Evolutionary conservation across 2,329 filamentous ascomycete species (phyloP).

Genomic region (Scedosporium minutisporum): DNA sequence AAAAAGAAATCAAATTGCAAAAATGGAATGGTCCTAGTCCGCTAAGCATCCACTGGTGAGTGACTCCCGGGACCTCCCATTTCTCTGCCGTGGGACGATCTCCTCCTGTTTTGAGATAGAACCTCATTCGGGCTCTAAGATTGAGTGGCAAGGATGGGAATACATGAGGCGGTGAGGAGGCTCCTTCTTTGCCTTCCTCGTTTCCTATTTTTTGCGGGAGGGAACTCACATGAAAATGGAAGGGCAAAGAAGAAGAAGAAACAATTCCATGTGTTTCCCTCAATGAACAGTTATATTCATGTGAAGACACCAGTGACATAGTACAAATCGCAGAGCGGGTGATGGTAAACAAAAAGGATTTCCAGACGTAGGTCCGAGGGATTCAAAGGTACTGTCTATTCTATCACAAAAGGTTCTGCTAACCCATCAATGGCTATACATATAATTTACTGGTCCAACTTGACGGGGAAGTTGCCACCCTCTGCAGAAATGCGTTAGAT

Average conservation of each 20-base stretch:
- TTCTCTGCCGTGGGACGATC: too few species aligned
- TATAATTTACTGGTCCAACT: conserved; percentile 46
- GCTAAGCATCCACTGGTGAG: too few species aligned
- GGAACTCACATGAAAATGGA: too few species aligned
- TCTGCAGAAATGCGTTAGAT: conserved; percentile 34
- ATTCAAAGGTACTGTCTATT: conserved; percentile 2
- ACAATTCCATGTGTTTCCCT: neutral
- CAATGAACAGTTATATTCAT: neutral
- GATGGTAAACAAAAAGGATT: neutral
- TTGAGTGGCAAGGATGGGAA: neutral
- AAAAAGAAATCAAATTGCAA: too few species aligned
- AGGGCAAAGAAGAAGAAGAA: too few species aligned
- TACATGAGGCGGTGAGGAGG: neutral
- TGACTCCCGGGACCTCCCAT: too few species aligned
- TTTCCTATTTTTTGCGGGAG: neutral
- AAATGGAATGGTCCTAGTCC: too few species aligned
- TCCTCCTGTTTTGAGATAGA: too few species aligned
- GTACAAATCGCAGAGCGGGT: neutral
- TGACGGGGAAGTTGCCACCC: conserved; percentile 58
- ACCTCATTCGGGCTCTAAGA: too few species aligned
- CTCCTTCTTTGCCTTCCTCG: neutral
- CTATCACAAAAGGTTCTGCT: neutral
- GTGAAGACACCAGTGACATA: neutral
- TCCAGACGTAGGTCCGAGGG: neutral
- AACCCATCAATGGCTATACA: neutral